These are phyloP conservation scores for Botryotinia narcissicola DNA, from an alignment of 2,329 filamentous ascomycete genomes.

Conservation along the genomic window DNA sequence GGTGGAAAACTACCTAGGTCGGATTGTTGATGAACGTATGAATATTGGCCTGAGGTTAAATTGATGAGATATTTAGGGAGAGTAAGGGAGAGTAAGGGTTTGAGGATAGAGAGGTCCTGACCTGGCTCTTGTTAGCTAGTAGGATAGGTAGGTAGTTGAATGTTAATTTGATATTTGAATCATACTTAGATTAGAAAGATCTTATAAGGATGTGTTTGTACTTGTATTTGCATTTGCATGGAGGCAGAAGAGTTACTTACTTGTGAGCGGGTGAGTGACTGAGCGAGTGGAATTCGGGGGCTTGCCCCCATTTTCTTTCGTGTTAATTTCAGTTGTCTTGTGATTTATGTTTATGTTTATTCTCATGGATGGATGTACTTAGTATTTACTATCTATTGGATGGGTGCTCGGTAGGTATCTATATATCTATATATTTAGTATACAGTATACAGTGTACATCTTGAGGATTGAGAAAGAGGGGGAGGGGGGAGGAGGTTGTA, in stretches of 20 bases:
- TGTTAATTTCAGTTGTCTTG: rapidly evolving
- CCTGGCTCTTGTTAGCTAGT: not conserved
- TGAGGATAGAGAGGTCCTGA: not conserved
- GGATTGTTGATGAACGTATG: not conserved
- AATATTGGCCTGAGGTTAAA: not conserved
- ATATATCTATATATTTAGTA: too few relatives aligned
- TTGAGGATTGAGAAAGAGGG: too few relatives aligned
- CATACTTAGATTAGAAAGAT: not conserved
- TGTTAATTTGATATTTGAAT: not conserved
- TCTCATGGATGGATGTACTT: too few relatives aligned
- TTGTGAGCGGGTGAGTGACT: too few relatives aligned
- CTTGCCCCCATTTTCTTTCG: not conserved
- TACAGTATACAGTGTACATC: too few relatives aligned
- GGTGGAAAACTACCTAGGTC: not conserved
- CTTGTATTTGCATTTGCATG: not conserved
- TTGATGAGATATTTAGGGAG: not conserved
- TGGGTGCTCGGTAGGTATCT: too few relatives aligned
- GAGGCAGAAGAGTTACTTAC: too few relatives aligned
- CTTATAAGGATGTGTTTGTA: not conserved
- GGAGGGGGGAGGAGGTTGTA: too few relatives aligned
- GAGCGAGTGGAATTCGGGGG: too few relatives aligned
- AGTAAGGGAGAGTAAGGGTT: not conserved
- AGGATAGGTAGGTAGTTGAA: not conserved
- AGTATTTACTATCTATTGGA: too few relatives aligned
- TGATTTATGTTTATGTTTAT: too few relatives aligned